Evolutionary conservation across 202 grass and related monocot genomes (phyloP), one percentile per base, ranked within the genome.

Genomic region (Elaeis oleifera): DNA sequence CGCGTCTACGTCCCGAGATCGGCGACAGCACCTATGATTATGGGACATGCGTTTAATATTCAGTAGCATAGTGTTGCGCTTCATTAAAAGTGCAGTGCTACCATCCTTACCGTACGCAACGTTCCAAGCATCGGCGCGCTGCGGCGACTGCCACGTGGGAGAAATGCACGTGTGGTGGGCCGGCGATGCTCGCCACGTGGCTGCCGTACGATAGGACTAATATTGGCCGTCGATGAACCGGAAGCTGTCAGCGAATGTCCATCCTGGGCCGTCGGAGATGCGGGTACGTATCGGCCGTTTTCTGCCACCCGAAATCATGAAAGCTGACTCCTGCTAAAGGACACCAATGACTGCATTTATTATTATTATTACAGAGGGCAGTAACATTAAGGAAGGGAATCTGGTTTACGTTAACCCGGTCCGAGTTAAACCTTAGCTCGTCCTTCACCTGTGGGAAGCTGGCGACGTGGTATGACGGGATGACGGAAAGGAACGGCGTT

Each of bases 101-200:
- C 32, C 32, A 9, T 36, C 1, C 32, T 44, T 13, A 0, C 36
- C 11, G 36, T 13, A 44, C 8, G 36, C 36, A 13, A 44, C 36
- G 36, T 14, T 44, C 36, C 36, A 44, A 44, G 36, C 8, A 9
- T 44, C 36, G 36, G 36, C 36, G 36, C 36, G 36, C 36, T 44
- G 36, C 36, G 36, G 36, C 9, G 36, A 44, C 36, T 44, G 36
- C 36, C 36, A 44, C 36, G 36, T 44, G 36, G 36, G 51, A 25
- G 44, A 6, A 65, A 27, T 55, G 55, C 78, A 74, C 83, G 83
- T 81, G 78, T 70, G 78, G 57, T 24, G 74, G 71, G 83, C 54
- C 53, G 9, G 19, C 26, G 11, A 26, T 17, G 57, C 55, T 50
- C 49, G 56, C 63, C 58, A 25, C 4, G 25, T 67, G 70, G 52